These are phyloP conservation scores for Kickxella alabastrina DNA, from an alignment of 192 early-diverging fungal genomes.

Conservation along the genomic window DNA sequence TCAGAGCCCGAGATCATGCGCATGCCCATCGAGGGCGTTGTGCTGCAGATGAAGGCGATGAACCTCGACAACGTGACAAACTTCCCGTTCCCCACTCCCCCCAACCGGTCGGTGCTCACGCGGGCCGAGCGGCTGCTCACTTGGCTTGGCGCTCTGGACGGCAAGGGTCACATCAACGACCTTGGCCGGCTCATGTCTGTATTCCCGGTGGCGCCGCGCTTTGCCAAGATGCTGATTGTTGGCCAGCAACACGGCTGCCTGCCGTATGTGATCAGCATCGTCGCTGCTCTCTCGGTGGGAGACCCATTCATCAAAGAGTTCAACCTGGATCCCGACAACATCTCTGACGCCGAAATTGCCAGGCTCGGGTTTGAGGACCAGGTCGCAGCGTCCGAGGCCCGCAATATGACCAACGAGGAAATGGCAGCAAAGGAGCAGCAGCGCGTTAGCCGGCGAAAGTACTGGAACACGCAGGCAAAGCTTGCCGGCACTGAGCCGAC, in stretches of 20 bases:
- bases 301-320: slow-evolving; percentile 86
- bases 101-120: slow-evolving; percentile 63
- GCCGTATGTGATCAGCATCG: slow-evolving; percentile 85
- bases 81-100: slow-evolving; percentile 98
- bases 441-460: slow-evolving; percentile 59
- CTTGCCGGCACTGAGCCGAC: slow-evolving; percentile 57
- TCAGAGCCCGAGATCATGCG: slow-evolving; percentile 87
- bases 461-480: slow-evolving; percentile 66
- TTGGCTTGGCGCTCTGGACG: slow-evolving; percentile 71
- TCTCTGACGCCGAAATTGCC: slow-evolving; percentile 47
- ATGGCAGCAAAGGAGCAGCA: slow-evolving; percentile 59
- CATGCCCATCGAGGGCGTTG: slow-evolving; percentile 94
- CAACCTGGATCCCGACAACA: slow-evolving; percentile 52
- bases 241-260: slow-evolving; percentile 83
- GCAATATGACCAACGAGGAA: slow-evolving; percentile 57
- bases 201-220: slow-evolving; percentile 90
- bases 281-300: slow-evolving; percentile 87
- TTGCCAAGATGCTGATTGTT: slow-evolving; percentile 73
- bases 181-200: slow-evolving; percentile 83
- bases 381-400: slow-evolving; percentile 51
- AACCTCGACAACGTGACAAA: slow-evolving; percentile 89
- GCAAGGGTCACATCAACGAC: slow-evolving; percentile 68
- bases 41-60: slow-evolving; percentile 98
- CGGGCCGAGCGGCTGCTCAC: slow-evolving; percentile 78
- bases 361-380: slow-evolving; percentile 36